Percentiles rank a stretch among this genome's conserved stretches.
Conservation (phyloP, 2,329 filamentous ascomycete species). For the Leptographium galeiforme region DNA sequence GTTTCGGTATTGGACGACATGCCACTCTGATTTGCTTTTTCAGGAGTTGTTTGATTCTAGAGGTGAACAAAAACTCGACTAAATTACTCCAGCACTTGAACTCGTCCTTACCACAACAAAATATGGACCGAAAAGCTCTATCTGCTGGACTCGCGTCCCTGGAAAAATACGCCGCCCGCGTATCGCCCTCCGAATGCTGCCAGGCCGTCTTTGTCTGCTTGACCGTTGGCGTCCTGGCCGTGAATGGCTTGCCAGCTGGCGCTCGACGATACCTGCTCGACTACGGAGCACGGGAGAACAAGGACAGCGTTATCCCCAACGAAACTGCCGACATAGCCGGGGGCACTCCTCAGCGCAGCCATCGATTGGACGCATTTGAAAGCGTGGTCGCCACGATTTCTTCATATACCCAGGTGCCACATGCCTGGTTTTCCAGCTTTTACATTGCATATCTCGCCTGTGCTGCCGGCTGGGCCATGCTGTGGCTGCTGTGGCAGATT, state of each 20-base stretch:
- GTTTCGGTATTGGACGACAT: too few relatives aligned
- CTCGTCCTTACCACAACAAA: background rate
- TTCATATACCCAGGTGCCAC: slow-evolving; percentile 34
- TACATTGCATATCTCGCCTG: slow-evolving; percentile 59
- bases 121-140: background rate
- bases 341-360: background rate
- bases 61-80: too few relatives aligned
- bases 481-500: slow-evolving; percentile 30
- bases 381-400: slow-evolving; percentile 1
- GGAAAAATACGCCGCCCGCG: too few relatives aligned
- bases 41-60: too few relatives aligned
- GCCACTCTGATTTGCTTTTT: too few relatives aligned
- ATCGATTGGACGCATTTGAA: slow-evolving; percentile 1
- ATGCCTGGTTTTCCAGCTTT: slow-evolving; percentile 82
- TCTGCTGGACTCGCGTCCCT: background rate
- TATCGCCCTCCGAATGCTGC: slow-evolving; percentile 13
- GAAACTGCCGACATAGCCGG: slow-evolving; percentile 5
- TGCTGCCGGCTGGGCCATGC: slow-evolving; percentile 61
- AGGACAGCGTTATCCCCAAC: background rate
- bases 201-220: slow-evolving; percentile 27
- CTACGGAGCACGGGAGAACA: slow-evolving; percentile 33
- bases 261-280: slow-evolving; percentile 30
- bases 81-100: too few relatives aligned
- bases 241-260: slow-evolving; percentile 30
- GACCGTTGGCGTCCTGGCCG: slow-evolving; percentile 24